Evolutionary conservation across 1,139 yeast genomes (phyloP).

Genomic region (Zygoascus hellenicus): DNA sequence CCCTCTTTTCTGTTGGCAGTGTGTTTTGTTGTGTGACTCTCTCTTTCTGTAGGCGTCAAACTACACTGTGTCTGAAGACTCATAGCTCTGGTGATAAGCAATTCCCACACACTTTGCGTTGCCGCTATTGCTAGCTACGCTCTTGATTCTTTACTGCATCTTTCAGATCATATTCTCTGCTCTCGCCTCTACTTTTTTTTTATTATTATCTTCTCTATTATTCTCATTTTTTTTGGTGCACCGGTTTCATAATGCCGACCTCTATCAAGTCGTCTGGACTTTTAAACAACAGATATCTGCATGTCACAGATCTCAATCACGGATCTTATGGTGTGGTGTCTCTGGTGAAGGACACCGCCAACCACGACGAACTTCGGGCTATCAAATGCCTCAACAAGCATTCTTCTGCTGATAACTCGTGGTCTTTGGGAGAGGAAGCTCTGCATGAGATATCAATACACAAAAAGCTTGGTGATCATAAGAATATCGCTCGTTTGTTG

Average conservation of each 20-base stretch:
- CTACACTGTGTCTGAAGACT: too few species aligned
- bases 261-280: slow-evolving; percentile 1
- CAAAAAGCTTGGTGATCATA: slow-evolving; percentile 47
- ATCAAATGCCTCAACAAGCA: slow-evolving; percentile 61
- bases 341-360: slow-evolving; percentile 63
- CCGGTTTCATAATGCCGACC: not conserved
- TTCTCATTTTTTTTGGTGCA: not conserved
- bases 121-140: not conserved
- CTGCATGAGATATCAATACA: slow-evolving; percentile 75
- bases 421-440: slow-evolving; percentile 45
- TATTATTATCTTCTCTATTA: not conserved
- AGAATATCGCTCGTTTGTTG: slow-evolving; percentile 53
- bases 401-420: slow-evolving; percentile 16
- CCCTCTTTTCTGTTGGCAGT: too few species aligned
- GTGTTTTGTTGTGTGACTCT: too few species aligned
- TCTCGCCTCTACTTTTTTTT: not conserved
- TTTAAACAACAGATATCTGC: slow-evolving; percentile 51
- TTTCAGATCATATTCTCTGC: not conserved
- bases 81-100: too few species aligned
- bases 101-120: too few species aligned
- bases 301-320: slow-evolving; percentile 75
- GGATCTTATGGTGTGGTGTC: slow-evolving; percentile 94
- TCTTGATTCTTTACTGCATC: not conserved
- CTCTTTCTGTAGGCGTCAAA: too few species aligned
- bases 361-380: slow-evolving; percentile 59